Evolutionary conservation across 2,329 filamentous ascomycete genomes (phyloP).

Genomic region (Thelonectria discophora): DNA sequence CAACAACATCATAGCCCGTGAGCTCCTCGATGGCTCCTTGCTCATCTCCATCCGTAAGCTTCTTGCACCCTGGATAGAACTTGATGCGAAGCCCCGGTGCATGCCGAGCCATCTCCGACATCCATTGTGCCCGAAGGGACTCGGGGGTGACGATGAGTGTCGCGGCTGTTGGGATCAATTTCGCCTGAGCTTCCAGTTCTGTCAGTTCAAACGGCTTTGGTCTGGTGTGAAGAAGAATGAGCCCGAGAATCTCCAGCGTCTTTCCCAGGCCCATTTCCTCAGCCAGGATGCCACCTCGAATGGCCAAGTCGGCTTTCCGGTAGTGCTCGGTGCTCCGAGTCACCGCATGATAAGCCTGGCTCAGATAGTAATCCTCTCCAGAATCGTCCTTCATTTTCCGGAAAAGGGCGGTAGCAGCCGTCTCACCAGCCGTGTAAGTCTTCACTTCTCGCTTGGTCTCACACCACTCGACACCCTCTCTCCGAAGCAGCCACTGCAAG

Average conservation of each 20-base stretch:
- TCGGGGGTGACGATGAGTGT: conserved; percentile 70
- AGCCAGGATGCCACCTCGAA: conserved; percentile 72
- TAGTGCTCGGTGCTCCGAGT: conserved; percentile 60
- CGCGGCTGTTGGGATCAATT: conserved; percentile 60
- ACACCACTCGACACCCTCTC: conserved; percentile 68
- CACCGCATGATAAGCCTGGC: conserved; percentile 69
- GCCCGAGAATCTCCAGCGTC: conserved; percentile 76
- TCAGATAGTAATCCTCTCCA: conserved; percentile 61
- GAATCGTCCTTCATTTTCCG: conserved; percentile 46
- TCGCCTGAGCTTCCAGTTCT: conserved; percentile 37
- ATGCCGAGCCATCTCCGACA: conserved; percentile 66
- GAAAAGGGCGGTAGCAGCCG: conserved; percentile 42
- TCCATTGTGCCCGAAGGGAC: conserved; percentile 68
- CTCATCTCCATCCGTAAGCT: conserved; percentile 47
- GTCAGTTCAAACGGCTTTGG: conserved; percentile 49
- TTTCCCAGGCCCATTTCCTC: conserved; percentile 89
- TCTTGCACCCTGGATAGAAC: conserved; percentile 63
- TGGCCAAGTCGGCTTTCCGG: conserved; percentile 48
- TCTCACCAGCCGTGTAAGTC: conserved; percentile 21
- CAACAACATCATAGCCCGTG: conserved; percentile 64
- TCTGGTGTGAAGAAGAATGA: conserved; percentile 69
- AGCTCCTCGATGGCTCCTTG: conserved; percentile 55
- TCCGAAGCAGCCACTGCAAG: conserved; percentile 73
- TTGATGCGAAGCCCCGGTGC: conserved; percentile 65
- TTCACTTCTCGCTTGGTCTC: conserved; percentile 30